Evolutionary conservation across 2,329 filamentous ascomycete genomes (phyloP).

Genomic region (Claviceps sp.): DNA sequence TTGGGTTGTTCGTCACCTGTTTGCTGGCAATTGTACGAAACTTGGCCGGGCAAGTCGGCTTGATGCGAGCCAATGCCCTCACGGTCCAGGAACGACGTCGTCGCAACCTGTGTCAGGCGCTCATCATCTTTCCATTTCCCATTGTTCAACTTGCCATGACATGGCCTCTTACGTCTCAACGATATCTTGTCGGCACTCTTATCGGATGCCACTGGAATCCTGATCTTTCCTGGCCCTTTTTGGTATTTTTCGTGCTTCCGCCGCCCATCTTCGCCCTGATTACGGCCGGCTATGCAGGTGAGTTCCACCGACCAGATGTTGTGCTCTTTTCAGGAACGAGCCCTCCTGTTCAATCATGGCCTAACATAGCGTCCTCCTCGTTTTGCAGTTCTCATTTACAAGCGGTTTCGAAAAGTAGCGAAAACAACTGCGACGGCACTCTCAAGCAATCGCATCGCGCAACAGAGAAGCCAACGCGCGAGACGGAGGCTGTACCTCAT

Average conservation of each 20-base stretch:
- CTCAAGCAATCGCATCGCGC: conserved; percentile 25
- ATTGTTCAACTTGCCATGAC: conserved; percentile 34
- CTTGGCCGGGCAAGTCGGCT: conserved; percentile 35
- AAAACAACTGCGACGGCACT: conserved; percentile 27
- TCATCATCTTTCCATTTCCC: conserved; percentile 42
- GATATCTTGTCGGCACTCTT: conserved; percentile 36
- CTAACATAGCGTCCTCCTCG: not conserved
- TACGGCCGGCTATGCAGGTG: conserved; percentile 35
- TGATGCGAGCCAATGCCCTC: conserved; percentile 27
- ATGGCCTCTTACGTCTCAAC: conserved; percentile 31
- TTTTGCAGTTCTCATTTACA: conserved; percentile 29
- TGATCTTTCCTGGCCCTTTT: conserved; percentile 32
- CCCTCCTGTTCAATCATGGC: not conserved
- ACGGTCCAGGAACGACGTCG: conserved; percentile 27
- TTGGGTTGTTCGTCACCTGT: conserved; percentile 34
- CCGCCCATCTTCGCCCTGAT: conserved; percentile 28
- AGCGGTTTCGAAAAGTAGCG: conserved; percentile 33
- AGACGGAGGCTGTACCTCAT: conserved; percentile 42
- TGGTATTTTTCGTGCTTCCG: conserved; percentile 35
- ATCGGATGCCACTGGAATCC: conserved; percentile 34
- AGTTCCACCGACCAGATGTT: conserved; percentile 13
- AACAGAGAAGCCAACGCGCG: conserved; percentile 31
- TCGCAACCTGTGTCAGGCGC: conserved; percentile 31
- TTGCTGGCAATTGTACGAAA: conserved; percentile 42
- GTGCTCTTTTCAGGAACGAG: not conserved